Percentiles rank a stretch among this genome's conserved stretches.
These are phyloP conservation scores for Lipomyces japonicus DNA, from an alignment of 805 yeast species.

Conservation along the genomic window DNA sequence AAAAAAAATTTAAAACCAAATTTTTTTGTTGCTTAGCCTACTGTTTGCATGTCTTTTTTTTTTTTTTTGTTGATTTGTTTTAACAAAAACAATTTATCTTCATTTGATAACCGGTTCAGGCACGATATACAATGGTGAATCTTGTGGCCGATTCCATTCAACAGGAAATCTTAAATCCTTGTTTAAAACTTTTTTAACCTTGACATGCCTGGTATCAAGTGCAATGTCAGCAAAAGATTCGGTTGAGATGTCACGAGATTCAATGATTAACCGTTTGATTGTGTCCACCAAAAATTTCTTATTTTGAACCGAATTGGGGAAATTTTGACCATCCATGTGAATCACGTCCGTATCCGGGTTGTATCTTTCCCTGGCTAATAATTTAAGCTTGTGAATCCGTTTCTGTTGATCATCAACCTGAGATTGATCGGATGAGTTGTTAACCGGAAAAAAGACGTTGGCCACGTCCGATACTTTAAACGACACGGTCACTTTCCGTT, in stretches of 20 bases:
- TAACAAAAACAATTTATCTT: too few species aligned
- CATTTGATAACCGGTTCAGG: neutral
- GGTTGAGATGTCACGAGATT: constrained; percentile 55
- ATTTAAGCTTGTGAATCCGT: constrained; percentile 68
- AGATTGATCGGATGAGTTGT: too few species aligned
- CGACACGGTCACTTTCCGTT: constrained; percentile 61
- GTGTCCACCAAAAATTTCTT: constrained; percentile 66
- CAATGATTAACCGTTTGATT: constrained; percentile 57
- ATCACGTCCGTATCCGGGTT: constrained; percentile 57
- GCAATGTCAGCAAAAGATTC: constrained; percentile 76
- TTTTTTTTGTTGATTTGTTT: too few species aligned
- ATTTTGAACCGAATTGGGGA: constrained; percentile 79
- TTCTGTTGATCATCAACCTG: constrained; percentile 22
- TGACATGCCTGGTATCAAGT: constrained; percentile 67
- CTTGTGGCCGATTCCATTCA: constrained; percentile 72
- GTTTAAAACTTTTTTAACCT: constrained; percentile 42
- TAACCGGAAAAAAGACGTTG: constrained; percentile 42
- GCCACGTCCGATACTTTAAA: constrained; percentile 52
- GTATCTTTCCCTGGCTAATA: constrained; percentile 75
- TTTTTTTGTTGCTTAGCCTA: too few species aligned
- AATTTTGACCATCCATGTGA: constrained; percentile 61
- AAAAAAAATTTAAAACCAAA: too few species aligned
- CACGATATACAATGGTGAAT: constrained; percentile 45
- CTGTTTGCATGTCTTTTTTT: too few species aligned
- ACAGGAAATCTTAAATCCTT: constrained; percentile 60